A percentile compares a stretch with the other conserved stretches of the same genome.
Evolutionary conservation across 1,139 yeast species (phyloP).

Genomic region (Pichiaceae sp.): DNA sequence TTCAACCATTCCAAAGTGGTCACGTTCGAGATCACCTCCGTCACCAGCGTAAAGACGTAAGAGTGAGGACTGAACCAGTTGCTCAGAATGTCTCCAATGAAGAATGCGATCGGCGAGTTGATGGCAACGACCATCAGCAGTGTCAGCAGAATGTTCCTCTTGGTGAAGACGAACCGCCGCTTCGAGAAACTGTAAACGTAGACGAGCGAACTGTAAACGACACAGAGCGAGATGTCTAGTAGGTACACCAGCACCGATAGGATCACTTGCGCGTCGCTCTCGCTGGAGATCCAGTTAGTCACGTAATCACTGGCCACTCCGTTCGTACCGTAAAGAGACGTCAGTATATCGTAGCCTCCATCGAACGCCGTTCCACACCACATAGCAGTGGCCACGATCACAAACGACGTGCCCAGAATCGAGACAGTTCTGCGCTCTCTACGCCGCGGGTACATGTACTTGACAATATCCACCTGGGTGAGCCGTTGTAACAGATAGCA

Average conservation of each 20-base stretch:
- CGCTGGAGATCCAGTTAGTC: neutral
- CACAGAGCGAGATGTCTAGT: constrained; percentile 65
- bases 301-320: too few relatives aligned
- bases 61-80: constrained; percentile 66
- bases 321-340: too few relatives aligned
- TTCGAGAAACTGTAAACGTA: constrained; percentile 51
- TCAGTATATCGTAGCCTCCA: neutral
- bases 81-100: constrained; percentile 69
- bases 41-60: constrained; percentile 63
- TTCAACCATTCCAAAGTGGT: constrained; percentile 90
- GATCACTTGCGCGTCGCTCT: constrained; percentile 35
- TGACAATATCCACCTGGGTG: constrained; percentile 70
- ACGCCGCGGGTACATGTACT: constrained; percentile 63
- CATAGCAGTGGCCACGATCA: constrained; percentile 52
- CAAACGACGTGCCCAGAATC: constrained; percentile 49
- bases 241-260: constrained; percentile 75
- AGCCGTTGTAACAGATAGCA: constrained; percentile 55
- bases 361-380: constrained; percentile 62
- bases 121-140: constrained; percentile 51
- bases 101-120: constrained; percentile 62
- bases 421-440: constrained; percentile 63
- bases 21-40: constrained; percentile 66
- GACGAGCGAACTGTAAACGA: constrained; percentile 63
- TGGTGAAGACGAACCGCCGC: constrained; percentile 42
- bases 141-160: constrained; percentile 43